Base-by-base conservation (phyloP, 768 basidiomycete species). In the Mycena vulgaris region DNA sequence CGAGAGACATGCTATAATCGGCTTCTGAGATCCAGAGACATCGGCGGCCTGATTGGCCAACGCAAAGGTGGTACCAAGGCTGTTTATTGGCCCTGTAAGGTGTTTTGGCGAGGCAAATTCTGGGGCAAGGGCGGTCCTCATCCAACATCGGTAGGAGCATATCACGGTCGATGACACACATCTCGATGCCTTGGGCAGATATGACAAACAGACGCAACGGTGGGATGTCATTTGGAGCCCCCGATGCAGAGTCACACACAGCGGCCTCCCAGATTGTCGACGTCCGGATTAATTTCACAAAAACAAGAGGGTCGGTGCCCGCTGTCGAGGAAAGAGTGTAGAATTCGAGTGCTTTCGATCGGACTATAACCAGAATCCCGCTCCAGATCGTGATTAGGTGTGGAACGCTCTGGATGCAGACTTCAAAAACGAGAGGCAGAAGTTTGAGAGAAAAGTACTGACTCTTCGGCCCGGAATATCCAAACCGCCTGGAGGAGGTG, bases 1-100 rank as follows among this genome's bases (percentile, higher is more conserved):
- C 28, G 16, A 42, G 40, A 28, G 23, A 25, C 4, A n/a, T 8
- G 33, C 23, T 62, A 6, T 52, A 17, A 40, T 51, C 35, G 16
- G 45, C n/a, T 13, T 33, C 48, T 7, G 57, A 51, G 8, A 68
- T 28, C 66, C 66, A 68, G 30, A 68, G 42, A 39, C 28, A n/a
- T 16, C 51, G 63, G 17, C 40, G 28, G 11, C 53, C 63, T 2
- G 28, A 31, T 19, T 25, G n/a, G 11, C 42, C 31, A 2, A 45
- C 7, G 21, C 30, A 25, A 56, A 64, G 63, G 17, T 40, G 63
- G 31, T 64, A 64, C 52, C 40, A 47, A 31, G 52, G 53, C 5
- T 33, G 13, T 14, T 49, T 19, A 27, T 28, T 5, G 3, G 6
- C 5, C 5, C 2, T 17, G 3, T 47, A 16, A 21, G 30, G 52